Evolutionary conservation across 345 rosid species (phyloP), one percentile per base, ranked within the genome.

Genomic region (Euclidium syriacum): DNA sequence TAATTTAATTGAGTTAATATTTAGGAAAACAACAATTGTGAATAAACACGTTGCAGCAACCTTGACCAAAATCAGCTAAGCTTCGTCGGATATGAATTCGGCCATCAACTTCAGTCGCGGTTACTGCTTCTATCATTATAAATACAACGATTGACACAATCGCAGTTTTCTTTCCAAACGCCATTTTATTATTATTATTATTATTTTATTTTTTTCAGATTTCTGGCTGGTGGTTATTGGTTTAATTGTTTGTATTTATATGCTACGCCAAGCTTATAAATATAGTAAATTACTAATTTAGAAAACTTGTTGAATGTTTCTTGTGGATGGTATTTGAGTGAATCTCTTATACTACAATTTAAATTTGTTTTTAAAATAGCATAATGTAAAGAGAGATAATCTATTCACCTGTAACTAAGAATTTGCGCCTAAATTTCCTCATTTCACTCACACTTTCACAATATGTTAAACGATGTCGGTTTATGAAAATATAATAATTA

Each of bases 1-100:
- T n/a, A n/a, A 27, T 27, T 27, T 27, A 27, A 15, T 34, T 6
- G 25, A 47, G 18, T 20, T 15, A 51, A n/a, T 60, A 30, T 10
- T 61, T 44, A 62, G 74, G 74, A 44, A 53, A 70, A 46, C 74
- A 70, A 53, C 68, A 70, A 62, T 42, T 36, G 35, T 70, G 62
- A 2, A 70, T 62, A 7, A 52, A 10, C 0, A 52, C 56, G 25
- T 62, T 70, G 68, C 74, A 70, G 53, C 74, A 70, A 53, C 12
- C 57, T 36, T 30, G 34, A 36, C 74, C 74, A 46, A 62, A 52
- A 22, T 53, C 42, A 43, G n/a, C 15, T 62, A 70, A 70, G 63
- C 63, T 53, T 10, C 74, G 38, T 70, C 74, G 43, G 16, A 53
- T 2, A 44, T 44, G 20, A 11, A 27, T 25, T 3, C 1, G 27